A percentile compares a stretch with the other conserved stretches of the same genome.
phyloP scores from a whole-genome alignment of 805 yeast genomes.

The Cyberlindnera maritima region DNA sequence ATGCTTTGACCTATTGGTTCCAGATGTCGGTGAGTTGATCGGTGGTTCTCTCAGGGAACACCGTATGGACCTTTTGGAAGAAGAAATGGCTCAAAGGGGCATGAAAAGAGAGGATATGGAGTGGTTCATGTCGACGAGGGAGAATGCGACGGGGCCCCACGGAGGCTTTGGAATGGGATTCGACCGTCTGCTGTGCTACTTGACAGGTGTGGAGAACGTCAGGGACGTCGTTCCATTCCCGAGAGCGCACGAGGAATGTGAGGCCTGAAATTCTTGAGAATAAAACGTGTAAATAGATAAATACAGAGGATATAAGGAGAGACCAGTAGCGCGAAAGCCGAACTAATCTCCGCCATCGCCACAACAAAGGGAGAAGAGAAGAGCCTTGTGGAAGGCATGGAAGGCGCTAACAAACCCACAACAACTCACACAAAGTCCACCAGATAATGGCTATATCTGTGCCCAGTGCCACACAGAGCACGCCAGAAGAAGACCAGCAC shows the following conservation, averaged over 20 bases:
- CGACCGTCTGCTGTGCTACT: slow-evolving; percentile 75
- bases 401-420: too few species aligned
- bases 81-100: slow-evolving; percentile 47
- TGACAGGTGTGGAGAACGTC: slow-evolving; percentile 73
- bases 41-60: slow-evolving; percentile 96
- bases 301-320: neutral
- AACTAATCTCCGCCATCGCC: neutral
- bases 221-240: slow-evolving; percentile 89
- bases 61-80: slow-evolving; percentile 41
- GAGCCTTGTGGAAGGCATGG: too few species aligned
- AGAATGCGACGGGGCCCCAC: slow-evolving; percentile 83
- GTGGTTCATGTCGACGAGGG: slow-evolving; percentile 80
- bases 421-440: neutral
- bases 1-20: slow-evolving; percentile 85
- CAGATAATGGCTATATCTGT: neutral
- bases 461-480: neutral
- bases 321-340: neutral
- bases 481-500: slow-evolving; percentile 1
- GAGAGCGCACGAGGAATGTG: slow-evolving; percentile 57
- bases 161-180: slow-evolving; percentile 98
- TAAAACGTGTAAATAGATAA: neutral
- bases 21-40: slow-evolving; percentile 88
- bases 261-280: too few species aligned
- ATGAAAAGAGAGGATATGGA: slow-evolving; percentile 57
- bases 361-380: neutral